These are phyloP conservation scores for Helminthosporium solani DNA, from an alignment of 2,329 filamentous ascomycete genomes.

Conservation along the genomic window DNA sequence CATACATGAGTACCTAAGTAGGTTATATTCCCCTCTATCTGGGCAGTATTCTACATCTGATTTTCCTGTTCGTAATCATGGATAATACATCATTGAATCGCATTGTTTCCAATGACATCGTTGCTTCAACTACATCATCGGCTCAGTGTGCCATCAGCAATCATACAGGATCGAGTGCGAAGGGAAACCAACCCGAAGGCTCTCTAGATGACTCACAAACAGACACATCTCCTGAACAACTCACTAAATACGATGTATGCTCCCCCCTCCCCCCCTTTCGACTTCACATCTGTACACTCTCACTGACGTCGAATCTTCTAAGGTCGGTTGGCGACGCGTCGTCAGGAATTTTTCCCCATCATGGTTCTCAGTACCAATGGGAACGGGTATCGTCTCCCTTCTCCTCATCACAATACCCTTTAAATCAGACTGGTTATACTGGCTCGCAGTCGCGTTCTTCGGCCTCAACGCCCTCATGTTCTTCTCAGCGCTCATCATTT, in stretches of 20 bases:
- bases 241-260: conserved; percentile 31
- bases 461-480: conserved; percentile 62
- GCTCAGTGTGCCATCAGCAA: conserved; percentile 15
- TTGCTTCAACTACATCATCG: conserved; percentile 27
- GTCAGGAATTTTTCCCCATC: conserved; percentile 42
- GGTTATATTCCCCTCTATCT: not conserved
- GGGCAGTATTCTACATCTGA: not conserved
- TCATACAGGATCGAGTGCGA: conserved; percentile 15
- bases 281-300: not conserved
- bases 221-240: conserved; percentile 1
- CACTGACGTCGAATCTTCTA: not conserved
- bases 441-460: conserved; percentile 63
- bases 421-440: conserved; percentile 58
- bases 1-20: not conserved
- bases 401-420: conserved; percentile 64
- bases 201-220: conserved; percentile 4
- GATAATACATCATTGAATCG: conserved; percentile 31
- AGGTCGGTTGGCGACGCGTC: conserved; percentile 39
- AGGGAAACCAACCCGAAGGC: conserved; percentile 7
- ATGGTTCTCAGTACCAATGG: conserved; percentile 53
- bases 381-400: conserved; percentile 66
- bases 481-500: conserved; percentile 54
- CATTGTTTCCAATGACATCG: conserved; percentile 28
- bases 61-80: conserved; percentile 15
- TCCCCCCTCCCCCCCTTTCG: no score